Evolutionary conservation across 257 asterid genomes (phyloP).

Genomic region (Datura wrightii): DNA sequence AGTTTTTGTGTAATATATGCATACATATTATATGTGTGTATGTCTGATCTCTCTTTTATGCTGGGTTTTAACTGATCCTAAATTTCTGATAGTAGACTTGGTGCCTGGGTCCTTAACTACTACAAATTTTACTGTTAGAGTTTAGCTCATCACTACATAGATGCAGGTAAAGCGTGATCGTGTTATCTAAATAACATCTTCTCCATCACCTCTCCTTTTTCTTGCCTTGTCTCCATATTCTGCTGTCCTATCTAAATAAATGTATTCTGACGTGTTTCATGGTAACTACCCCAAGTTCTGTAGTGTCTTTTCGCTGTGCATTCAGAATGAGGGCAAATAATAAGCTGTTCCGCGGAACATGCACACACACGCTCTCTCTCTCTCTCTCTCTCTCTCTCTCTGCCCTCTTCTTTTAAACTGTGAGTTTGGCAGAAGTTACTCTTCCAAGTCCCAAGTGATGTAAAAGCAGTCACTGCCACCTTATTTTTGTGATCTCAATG

Average conservation of each 20-base stretch:
- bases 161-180: neutral
- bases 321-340: neutral
- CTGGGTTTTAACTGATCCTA: conserved; percentile 16
- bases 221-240: neutral
- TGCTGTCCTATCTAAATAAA: conserved; percentile 3
- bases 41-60: conserved; percentile 1
- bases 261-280: conserved; percentile 21
- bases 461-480: neutral
- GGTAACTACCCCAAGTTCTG: conserved; percentile 8
- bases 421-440: conserved; percentile 19
- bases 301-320: neutral
- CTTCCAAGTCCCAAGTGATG: conserved; percentile 28
- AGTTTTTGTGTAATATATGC: neutral
- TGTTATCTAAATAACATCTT: neutral
- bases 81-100: neutral
- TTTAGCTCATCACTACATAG: neutral
- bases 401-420: neutral
- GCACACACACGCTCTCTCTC: neutral
- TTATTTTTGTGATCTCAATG: conserved; percentile 17
- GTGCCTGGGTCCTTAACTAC: neutral
- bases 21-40: neutral
- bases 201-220: neutral
- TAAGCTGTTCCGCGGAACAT: neutral
- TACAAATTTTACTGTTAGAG: neutral
- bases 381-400: neutral